phyloP scores from a whole-genome alignment of 2,329 filamentous ascomycete species.

The Xylariomycetidae sp. region DNA sequence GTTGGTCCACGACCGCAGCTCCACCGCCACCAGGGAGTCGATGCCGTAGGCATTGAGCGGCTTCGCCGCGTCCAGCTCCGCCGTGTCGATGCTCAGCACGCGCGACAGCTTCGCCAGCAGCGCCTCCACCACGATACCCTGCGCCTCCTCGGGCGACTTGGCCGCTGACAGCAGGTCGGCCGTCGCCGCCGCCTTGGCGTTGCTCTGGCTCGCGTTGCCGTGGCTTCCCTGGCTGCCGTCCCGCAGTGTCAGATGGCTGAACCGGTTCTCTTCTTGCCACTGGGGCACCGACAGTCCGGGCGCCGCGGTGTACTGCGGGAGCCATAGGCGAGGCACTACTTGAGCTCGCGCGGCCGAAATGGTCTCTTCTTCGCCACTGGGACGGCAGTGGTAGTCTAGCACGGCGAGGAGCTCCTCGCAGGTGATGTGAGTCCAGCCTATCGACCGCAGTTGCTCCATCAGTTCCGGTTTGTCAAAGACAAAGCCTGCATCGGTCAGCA shows the following conservation, averaged over 20 bases:
- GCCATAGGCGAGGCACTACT: conserved; percentile 6
- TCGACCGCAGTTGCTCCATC: not conserved
- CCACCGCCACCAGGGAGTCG: conserved; percentile 22
- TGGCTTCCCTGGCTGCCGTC: too few relatives aligned
- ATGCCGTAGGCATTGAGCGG: conserved; percentile 20
- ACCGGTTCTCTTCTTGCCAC: conserved; percentile 5
- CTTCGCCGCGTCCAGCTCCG: conserved; percentile 14
- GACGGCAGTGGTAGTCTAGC: not conserved
- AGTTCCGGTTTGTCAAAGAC: not conserved
- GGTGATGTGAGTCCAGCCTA: not conserved
- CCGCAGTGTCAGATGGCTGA: conserved; percentile 6
- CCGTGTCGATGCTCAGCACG: conserved; percentile 17
- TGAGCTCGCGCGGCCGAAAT: conserved; percentile 1
- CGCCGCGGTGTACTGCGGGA: conserved; percentile 3
- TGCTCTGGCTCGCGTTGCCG: too few relatives aligned
- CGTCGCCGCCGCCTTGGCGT: not conserved
- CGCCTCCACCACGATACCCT: conserved; percentile 17
- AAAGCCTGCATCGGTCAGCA: not conserved
- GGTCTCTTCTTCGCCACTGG: not conserved
- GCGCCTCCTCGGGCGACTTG: conserved; percentile 15
- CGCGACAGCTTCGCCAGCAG: conserved; percentile 20
- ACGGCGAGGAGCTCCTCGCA: not conserved
- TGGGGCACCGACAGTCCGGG: conserved; percentile 3
- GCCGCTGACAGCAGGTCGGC: conserved; percentile 14
- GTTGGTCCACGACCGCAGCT: conserved; percentile 19